Percentiles rank a stretch among this genome's conserved stretches.
phyloP scores from a whole-genome alignment of 306 rosid species.

The Vigna reflexopilosa region DNA sequence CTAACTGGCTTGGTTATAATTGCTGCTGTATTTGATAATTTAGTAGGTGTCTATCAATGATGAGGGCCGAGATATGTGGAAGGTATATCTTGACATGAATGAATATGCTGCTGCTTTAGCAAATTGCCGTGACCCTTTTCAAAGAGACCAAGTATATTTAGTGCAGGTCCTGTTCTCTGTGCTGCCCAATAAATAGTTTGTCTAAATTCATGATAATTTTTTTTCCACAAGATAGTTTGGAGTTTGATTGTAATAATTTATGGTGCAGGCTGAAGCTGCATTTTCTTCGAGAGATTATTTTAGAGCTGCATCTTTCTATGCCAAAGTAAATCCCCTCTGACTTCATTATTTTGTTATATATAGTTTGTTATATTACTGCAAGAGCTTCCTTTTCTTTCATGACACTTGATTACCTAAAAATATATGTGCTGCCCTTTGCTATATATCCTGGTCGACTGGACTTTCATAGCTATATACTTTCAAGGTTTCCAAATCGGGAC shows the following conservation, averaged over 20 bases:
- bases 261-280: slow-evolving; percentile 96
- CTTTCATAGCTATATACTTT: slow-evolving; percentile 29
- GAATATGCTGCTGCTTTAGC: slow-evolving; percentile 93
- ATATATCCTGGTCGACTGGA: slow-evolving; percentile 21
- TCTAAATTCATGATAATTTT: slow-evolving; percentile 20
- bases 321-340: slow-evolving; percentile 68
- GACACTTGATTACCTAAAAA: slow-evolving; percentile 26
- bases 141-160: slow-evolving; percentile 94
- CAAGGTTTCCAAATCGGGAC: slow-evolving; percentile 16
- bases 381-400: slow-evolving; percentile 23
- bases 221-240: slow-evolving; percentile 19
- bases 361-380: slow-evolving; percentile 7
- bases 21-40: slow-evolving; percentile 59
- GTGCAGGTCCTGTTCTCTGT: slow-evolving; percentile 65
- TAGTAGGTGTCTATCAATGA: slow-evolving; percentile 90
- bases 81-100: slow-evolving; percentile 94
- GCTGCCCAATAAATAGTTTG: slow-evolving; percentile 6
- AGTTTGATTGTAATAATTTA: slow-evolving; percentile 47
- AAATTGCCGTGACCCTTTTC: slow-evolving; percentile 90
- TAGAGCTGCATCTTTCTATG: slow-evolving; percentile 94
- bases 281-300: slow-evolving; percentile 81
- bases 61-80: slow-evolving; percentile 98
- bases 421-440: slow-evolving; percentile 2
- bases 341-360: slow-evolving; percentile 45
- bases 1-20: slow-evolving; percentile 39